Percentiles rank a stretch among this genome's conserved stretches.
Evolutionary conservation across 495 filamentous ascomycete species (phyloP).

Genomic region (Hypomontagnella monticulosa): DNA sequence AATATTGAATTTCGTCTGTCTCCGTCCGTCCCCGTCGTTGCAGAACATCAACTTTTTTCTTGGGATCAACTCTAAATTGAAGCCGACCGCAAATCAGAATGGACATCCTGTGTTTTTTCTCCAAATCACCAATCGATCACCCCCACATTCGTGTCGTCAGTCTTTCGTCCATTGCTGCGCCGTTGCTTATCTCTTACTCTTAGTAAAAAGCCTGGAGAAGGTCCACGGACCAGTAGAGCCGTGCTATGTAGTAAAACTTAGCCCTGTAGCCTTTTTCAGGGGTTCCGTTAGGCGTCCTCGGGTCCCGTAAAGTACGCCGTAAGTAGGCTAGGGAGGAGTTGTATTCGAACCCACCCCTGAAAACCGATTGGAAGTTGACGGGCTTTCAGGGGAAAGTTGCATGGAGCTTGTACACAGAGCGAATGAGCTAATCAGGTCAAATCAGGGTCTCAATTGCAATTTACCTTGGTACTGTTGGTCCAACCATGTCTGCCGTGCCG

Average conservation of each 20-base stretch:
- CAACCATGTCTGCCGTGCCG: background rate
- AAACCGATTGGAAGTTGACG: constrained; percentile 4
- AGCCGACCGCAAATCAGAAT: constrained; percentile 24
- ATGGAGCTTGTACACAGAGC: constrained; percentile 13
- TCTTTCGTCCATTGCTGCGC: constrained; percentile 19
- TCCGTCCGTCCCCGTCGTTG: constrained; percentile 3
- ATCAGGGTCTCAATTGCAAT: background rate
- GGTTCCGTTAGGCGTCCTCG: background rate
- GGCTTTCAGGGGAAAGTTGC: constrained; percentile 6
- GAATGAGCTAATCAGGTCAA: background rate
- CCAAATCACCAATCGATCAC: background rate
- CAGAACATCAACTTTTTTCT: constrained; percentile 4
- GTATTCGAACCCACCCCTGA: constrained; percentile 3
- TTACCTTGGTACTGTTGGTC: no score
- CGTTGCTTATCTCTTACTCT: constrained; percentile 13
- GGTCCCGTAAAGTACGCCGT: background rate
- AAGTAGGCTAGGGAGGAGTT: no score
- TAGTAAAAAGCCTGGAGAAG: no score
- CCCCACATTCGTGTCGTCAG: constrained; percentile 41
- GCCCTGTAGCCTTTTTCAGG: background rate
- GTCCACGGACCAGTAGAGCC: no score
- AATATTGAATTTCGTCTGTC: background rate
- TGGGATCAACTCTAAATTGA: constrained; percentile 34
- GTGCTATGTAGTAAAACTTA: no score
- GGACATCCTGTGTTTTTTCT: background rate